A percentile compares a stretch with the other conserved stretches of the same genome.
These are phyloP conservation scores for Terfezia claveryi DNA, from an alignment of 495 filamentous ascomycete genomes.

Conservation along the genomic window DNA sequence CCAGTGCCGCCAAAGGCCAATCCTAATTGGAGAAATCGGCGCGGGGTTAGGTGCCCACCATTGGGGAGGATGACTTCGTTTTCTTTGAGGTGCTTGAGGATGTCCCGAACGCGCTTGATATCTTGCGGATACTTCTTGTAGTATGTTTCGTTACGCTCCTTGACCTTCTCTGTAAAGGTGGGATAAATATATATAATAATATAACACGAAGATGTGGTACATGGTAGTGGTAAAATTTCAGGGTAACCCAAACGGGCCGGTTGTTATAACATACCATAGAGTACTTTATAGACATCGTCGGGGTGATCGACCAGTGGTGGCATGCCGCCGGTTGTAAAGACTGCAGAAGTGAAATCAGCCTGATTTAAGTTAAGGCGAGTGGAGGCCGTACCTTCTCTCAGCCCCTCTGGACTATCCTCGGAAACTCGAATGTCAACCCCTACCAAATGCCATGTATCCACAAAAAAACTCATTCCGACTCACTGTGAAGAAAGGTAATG, in stretches of 20 bases:
- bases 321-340: slow-evolving; percentile 63
- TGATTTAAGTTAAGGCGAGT: background rate
- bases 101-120: slow-evolving; percentile 40
- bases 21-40: slow-evolving; percentile 53
- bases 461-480: slow-evolving; percentile 8
- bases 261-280: slow-evolving; percentile 23
- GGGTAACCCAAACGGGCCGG: slow-evolving; percentile 15
- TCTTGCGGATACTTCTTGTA: slow-evolving; percentile 77
- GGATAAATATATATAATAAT: background rate
- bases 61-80: slow-evolving; percentile 36
- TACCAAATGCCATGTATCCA: too few relatives aligned
- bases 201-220: background rate
- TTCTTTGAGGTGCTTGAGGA: slow-evolving; percentile 38
- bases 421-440: too few relatives aligned
- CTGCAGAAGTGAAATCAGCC: slow-evolving; percentile 13
- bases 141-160: slow-evolving; percentile 45
- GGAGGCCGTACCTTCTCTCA: slow-evolving; percentile 34
- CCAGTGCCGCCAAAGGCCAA: slow-evolving; percentile 55
- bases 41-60: slow-evolving; percentile 45
- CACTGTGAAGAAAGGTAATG: slow-evolving; percentile 63
- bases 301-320: slow-evolving; percentile 49
- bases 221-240: background rate
- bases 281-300: slow-evolving; percentile 51
- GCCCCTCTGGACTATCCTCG: slow-evolving; percentile 36
- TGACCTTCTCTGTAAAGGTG: slow-evolving; percentile 29